Evolutionary conservation across 164 flowering plant species (phyloP).

Genomic region (Vitis labrusca): DNA sequence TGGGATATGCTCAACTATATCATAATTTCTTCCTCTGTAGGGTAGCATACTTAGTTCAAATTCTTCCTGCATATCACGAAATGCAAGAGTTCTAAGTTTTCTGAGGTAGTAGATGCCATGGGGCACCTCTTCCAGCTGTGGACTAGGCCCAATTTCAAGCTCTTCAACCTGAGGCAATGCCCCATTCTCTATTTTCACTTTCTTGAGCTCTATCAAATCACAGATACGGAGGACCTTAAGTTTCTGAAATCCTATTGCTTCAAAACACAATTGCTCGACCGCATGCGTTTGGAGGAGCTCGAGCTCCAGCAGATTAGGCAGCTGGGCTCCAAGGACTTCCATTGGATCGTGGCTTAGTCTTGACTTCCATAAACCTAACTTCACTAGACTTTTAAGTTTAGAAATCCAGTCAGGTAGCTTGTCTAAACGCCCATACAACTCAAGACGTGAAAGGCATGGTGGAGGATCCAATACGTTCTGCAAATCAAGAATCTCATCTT

Average conservation of each 20-base stretch:
- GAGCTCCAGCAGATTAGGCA: constrained; percentile 12
- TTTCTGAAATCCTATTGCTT: constrained; percentile 6
- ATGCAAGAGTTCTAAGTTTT: too few relatives aligned
- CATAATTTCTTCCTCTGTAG: too few relatives aligned
- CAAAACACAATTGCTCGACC: constrained; percentile 1
- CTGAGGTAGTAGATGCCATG: too few relatives aligned
- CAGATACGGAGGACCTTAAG: constrained; percentile 8
- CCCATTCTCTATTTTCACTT: constrained; percentile 3
- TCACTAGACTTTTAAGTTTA: background rate
- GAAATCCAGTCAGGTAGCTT: constrained; percentile 17
- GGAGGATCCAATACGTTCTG: constrained; percentile 3
- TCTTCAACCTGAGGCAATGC: constrained; percentile 9
- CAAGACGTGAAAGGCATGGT: background rate
- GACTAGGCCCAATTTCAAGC: too few relatives aligned
- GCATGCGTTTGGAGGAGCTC: background rate
- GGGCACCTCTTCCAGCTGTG: too few relatives aligned
- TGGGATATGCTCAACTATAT: too few relatives aligned
- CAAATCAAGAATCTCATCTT: constrained; percentile 5
- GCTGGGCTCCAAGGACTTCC: background rate
- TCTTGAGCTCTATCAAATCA: background rate
- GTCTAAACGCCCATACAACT: constrained; percentile 7
- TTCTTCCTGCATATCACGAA: too few relatives aligned
- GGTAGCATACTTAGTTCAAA: too few relatives aligned
- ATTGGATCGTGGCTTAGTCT: background rate
- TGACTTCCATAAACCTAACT: too few relatives aligned